phyloP scores from a whole-genome alignment of 805 yeast genomes.

The Metschnikowia cubensis region DNA sequence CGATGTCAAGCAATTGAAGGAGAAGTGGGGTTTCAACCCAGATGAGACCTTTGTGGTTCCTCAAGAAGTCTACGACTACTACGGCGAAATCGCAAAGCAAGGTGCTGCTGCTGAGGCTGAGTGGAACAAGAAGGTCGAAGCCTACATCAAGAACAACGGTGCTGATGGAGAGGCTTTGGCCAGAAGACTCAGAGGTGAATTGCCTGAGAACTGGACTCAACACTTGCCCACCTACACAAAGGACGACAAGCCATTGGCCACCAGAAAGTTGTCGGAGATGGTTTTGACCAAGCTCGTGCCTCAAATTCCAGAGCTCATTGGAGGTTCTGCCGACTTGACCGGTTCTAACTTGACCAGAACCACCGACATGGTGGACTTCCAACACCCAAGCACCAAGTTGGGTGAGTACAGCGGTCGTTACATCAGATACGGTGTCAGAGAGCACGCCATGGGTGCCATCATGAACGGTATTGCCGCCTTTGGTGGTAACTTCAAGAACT shows the following conservation, averaged over 20 bases:
- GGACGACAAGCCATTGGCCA: constrained; percentile 77
- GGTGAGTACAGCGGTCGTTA: constrained; percentile 92
- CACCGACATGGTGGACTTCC: constrained; percentile 83
- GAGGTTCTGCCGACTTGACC: constrained; percentile 98
- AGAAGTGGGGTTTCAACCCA: constrained; percentile 84
- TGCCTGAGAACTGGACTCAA: constrained; percentile 81
- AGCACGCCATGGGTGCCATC: constrained; percentile 98
- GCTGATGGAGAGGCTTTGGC: constrained; percentile 70
- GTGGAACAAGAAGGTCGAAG: constrained; percentile 66
- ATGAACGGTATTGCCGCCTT: constrained; percentile 95
- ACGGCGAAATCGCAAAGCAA: constrained; percentile 50
- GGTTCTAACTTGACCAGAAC: constrained; percentile 95
- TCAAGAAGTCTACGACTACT: constrained; percentile 73
- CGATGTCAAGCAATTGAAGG: constrained; percentile 83
- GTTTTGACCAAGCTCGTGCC: constrained; percentile 61
- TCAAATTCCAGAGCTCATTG: constrained; percentile 80
- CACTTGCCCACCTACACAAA: constrained; percentile 76
- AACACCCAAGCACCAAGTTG: constrained; percentile 72
- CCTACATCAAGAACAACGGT: constrained; percentile 69
- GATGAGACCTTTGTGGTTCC: constrained; percentile 75
- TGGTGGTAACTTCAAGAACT: constrained; percentile 80
- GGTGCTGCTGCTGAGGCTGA: constrained; percentile 67
- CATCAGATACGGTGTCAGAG: constrained; percentile 97
- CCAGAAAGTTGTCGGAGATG: constrained; percentile 89
- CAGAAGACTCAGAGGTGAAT: constrained; percentile 72